These are phyloP conservation scores for Mycena capillaripes DNA, from an alignment of 768 basidiomycete species.

Conservation along the genomic window DNA sequence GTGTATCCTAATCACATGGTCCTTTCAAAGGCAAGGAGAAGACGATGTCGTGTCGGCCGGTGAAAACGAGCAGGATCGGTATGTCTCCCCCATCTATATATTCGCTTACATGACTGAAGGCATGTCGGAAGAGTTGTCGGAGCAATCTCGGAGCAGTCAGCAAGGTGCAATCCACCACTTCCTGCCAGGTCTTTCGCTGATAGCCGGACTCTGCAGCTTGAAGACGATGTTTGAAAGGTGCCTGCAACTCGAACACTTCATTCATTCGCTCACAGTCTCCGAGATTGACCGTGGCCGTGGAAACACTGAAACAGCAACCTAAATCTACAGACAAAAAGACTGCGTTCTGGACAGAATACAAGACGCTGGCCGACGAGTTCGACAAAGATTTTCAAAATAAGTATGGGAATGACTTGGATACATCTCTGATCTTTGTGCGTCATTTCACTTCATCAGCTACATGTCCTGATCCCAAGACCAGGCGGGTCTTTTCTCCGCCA, in stretches of 20 bases:
- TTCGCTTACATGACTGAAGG: too few relatives aligned
- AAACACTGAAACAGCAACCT: not conserved
- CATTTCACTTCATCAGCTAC: not conserved
- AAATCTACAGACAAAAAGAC: not conserved
- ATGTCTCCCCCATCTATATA: too few relatives aligned
- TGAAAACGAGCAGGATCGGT: too few relatives aligned
- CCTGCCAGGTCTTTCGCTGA: not conserved
- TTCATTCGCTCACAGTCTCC: not conserved
- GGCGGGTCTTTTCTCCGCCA: slow-evolving; percentile 11
- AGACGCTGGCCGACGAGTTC: slow-evolving; percentile 1
- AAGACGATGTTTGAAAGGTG: not conserved
- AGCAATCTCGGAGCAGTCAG: not conserved
- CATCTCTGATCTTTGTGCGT: slow-evolving; percentile 10
- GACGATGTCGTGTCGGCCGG: too few relatives aligned
- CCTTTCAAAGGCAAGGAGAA: too few relatives aligned
- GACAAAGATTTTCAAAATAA: not conserved
- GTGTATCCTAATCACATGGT: too few relatives aligned
- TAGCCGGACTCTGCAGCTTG: not conserved
- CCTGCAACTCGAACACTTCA: too few relatives aligned
- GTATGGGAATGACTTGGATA: slow-evolving; percentile 3
- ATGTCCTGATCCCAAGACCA: not conserved
- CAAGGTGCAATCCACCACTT: not conserved
- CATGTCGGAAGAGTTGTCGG: too few relatives aligned
- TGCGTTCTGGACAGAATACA: not conserved
- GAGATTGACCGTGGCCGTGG: not conserved